Evolutionary conservation across 352 stramenopile species (phyloP).

Genomic region (Thraustotheca clavata): DNA sequence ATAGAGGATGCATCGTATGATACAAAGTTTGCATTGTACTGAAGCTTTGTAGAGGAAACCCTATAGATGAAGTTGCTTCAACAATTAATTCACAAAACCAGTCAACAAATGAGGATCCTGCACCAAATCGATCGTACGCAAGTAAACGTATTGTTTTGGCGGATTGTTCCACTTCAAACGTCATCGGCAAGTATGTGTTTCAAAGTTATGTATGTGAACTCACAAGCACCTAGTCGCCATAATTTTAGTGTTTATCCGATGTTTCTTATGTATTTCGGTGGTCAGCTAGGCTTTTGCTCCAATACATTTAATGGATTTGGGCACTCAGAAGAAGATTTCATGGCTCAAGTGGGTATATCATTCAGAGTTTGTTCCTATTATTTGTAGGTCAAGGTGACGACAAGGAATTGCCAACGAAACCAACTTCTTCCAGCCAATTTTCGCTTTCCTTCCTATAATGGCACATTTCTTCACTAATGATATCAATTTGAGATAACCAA

Average conservation of each 20-base stretch:
- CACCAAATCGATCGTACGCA: background rate
- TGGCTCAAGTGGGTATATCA: background rate
- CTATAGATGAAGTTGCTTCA: background rate
- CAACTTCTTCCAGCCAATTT: background rate
- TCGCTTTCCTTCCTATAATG: constrained; percentile 16
- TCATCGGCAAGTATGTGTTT: background rate
- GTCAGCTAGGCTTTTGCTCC: constrained; percentile 8
- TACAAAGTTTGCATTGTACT: background rate
- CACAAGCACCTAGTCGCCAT: background rate
- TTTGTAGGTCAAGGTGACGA: constrained; percentile 5
- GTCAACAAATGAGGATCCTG: background rate
- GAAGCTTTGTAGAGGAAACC: background rate
- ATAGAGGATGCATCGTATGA: background rate
- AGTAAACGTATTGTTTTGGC: constrained; percentile 6
- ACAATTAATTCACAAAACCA: background rate
- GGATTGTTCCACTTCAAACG: constrained; percentile 5
- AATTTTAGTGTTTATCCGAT: constrained; percentile 18
- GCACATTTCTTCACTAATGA: no score
- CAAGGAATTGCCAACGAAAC: constrained; percentile 10
- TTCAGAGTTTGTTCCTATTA: background rate
- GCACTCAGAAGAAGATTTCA: background rate
- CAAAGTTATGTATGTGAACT: no score
- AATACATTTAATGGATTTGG: constrained; percentile 20
- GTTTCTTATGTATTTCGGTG: constrained; percentile 16
- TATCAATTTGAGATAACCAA: no score